These are phyloP conservation scores for Mortierella hygrophila DNA, from an alignment of 192 early-diverging fungal genomes.

Conservation along the genomic window DNA sequence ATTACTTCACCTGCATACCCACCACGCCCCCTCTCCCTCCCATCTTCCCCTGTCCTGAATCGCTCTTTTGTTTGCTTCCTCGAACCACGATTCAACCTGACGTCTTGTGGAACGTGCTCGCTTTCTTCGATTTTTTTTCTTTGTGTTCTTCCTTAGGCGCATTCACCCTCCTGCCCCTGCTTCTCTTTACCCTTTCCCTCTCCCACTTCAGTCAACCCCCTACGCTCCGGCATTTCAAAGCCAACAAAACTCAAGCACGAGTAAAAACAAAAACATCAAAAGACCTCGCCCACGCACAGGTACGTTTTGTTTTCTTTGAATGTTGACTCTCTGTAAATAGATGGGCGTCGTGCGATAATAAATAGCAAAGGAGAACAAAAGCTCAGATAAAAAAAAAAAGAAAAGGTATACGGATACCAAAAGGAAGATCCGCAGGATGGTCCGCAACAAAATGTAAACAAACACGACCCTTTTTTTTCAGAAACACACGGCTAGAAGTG, in stretches of 20 bases:
- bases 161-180: not conserved
- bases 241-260: not conserved
- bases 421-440: not conserved
- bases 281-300: not conserved
- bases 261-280: not conserved
- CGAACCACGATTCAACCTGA: no score
- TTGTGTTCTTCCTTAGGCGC: no score
- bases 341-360: not conserved
- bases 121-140: no score
- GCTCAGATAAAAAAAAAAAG: not conserved
- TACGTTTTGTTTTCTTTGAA: not conserved
- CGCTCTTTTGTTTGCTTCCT: no score
- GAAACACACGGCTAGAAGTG: slow-evolving; percentile 3
- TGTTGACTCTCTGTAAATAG: not conserved
- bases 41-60: not conserved
- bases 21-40: not conserved
- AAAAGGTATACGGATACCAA: not conserved
- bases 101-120: no score
- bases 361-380: not conserved
- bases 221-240: not conserved
- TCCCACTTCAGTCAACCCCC: not conserved
- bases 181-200: not conserved
- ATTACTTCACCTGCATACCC: not conserved
- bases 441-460: no score
- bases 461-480: no score